Base-by-base conservation (phyloP, 306 rosid species). In the Hippophae rhamnoides region DNA sequence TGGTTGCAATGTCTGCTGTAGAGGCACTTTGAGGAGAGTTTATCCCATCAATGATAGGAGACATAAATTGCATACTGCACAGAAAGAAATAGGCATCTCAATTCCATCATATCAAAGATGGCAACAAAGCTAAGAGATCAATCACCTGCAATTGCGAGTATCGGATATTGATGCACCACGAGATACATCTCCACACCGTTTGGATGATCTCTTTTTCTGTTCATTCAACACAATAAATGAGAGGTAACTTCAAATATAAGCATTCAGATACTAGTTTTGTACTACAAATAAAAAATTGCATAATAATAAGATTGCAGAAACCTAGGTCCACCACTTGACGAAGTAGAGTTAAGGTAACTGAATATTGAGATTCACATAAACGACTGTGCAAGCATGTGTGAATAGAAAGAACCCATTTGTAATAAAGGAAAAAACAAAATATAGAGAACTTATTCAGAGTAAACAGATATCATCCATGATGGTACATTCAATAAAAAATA, bases 151-250 rank as follows among this genome's bases (percentile, higher is more conserved):
- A 74, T 80, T 85, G 62, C 43, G 66, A 44, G 52, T 6, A 72
- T 61, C 60, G 61, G 83, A 79, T 66, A 74, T 54, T 54, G 85
- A 87, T 61, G 78, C 80, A 69, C 84, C 72, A 56, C 65, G 71
- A 61, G 67, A 70, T 64, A 78, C 49, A 66, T 78, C 83, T 72
- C 79, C 82, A 63, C 72, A 73, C 74, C 72, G 79, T 38, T 76
- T 76, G 18, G 79, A 73, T 40, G 87, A 78, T 65, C 84, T 75
- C 74, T 76, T 92, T 81, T 87, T 92, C 99, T 92, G 89, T 67
- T 58, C 79, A 83, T 70, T 66, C 51, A 59, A 61, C 63, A 63
- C 54, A 13, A 76, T 14, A 71, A 51, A 41, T 49, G 56, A 54
- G 13, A 65, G n/a, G 56, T 7, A 60, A n/a, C 65, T 58, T 9